phyloP scores from a whole-genome alignment of 139 green algal genomes.

The Picochlorum sp. region DNA sequence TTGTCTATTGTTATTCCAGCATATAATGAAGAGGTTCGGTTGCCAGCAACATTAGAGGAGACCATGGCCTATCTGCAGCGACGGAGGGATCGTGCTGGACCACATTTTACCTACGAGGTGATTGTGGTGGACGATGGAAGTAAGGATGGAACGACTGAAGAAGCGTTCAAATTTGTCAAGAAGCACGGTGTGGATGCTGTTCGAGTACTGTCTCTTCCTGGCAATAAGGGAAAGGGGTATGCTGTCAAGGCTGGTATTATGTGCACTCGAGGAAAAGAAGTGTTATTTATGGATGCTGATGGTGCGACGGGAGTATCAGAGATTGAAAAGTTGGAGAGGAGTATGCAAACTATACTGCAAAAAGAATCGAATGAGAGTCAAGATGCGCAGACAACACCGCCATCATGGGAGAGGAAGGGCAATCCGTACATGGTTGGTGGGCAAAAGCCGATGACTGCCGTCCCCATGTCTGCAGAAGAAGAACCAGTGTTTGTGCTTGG shows the following conservation, averaged over 20 bases:
- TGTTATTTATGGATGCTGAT: slow-evolving; percentile 87
- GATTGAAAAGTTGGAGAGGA: slow-evolving; percentile 68
- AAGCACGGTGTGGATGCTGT: slow-evolving; percentile 68
- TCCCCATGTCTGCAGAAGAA: not conserved
- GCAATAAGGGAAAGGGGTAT: slow-evolving; percentile 78
- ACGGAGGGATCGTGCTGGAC: slow-evolving; percentile 51
- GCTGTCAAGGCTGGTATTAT: slow-evolving; percentile 20
- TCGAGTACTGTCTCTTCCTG: slow-evolving; percentile 61
- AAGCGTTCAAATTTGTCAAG: slow-evolving; percentile 53
- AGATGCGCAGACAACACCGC: slow-evolving; percentile 4
- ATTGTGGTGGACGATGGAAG: slow-evolving; percentile 96
- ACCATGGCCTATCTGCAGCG: slow-evolving; percentile 62
- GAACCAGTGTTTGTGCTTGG: slow-evolving; percentile 33
- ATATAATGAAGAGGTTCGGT: slow-evolving; percentile 87
- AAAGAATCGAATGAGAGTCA: not conserved
- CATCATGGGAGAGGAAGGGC: not conserved
- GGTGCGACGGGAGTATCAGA: slow-evolving; percentile 79
- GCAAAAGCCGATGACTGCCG: not conserved
- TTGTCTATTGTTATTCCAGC: slow-evolving; percentile 80
- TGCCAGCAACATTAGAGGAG: slow-evolving; percentile 72
- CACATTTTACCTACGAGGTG: slow-evolving; percentile 85
- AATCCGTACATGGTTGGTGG: not conserved
- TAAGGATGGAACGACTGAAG: slow-evolving; percentile 61
- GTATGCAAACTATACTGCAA: slow-evolving; percentile 24
- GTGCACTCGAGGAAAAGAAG: slow-evolving; percentile 25